A percentile compares a stretch with the other conserved stretches of the same genome.
Evolutionary conservation across 148 eudicot species (phyloP).

Genomic region (Rhododendron henanense): DNA sequence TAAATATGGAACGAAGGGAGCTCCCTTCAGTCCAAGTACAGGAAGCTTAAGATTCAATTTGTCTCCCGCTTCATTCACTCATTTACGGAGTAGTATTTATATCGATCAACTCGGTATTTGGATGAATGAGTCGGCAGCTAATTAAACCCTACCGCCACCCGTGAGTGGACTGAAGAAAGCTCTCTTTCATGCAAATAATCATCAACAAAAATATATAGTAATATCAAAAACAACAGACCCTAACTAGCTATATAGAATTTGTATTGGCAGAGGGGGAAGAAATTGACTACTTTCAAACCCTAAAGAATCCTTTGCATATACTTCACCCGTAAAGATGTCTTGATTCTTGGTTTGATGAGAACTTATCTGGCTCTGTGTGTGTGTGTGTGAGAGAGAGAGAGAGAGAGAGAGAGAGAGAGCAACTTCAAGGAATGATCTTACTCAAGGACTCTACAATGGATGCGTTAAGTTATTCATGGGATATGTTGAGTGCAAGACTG

Average conservation of each 20-base stretch:
- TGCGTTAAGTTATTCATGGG: not conserved
- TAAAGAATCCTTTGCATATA: not conserved
- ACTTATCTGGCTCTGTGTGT: not conserved
- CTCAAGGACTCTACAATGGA: not conserved
- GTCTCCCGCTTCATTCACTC: constrained; percentile 86
- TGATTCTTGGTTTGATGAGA: not conserved
- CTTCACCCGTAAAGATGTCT: not conserved
- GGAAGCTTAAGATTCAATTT: constrained; percentile 52
- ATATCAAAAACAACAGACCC: not conserved
- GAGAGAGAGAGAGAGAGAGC: constrained; percentile 14
- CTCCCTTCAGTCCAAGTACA: constrained; percentile 86
- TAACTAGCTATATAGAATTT: not conserved
- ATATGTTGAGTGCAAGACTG: not conserved
- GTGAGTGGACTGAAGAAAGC: constrained; percentile 96
- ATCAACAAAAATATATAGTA: not conserved
- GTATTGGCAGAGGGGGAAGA: not conserved
- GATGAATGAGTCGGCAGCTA: constrained; percentile 99
- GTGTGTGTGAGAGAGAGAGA: not conserved
- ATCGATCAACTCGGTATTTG: constrained; percentile 56
- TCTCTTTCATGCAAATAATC: constrained; percentile 36
- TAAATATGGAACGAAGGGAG: constrained; percentile 32
- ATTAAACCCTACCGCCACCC: constrained; percentile 60
- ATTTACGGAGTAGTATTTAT: constrained; percentile 27
- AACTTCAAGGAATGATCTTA: constrained; percentile 4
- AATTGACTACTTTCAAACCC: not conserved